Conservation (phyloP, 75 land plant species). For the Larix kaempferi region DNA sequence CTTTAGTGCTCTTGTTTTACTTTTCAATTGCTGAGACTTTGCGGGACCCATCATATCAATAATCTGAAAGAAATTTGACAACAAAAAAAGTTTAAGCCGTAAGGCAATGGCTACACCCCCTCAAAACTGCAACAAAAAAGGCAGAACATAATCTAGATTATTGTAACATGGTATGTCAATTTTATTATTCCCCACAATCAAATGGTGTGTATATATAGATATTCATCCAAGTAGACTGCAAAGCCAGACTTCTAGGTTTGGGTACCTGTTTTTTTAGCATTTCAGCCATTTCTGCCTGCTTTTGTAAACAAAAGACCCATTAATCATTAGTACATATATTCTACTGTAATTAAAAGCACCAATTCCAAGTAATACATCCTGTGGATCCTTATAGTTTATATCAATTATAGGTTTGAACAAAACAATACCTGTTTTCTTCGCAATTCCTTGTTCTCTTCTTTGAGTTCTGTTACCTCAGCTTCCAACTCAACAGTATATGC, state of each 20-base stretch:
- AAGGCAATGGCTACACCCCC: slow-evolving; percentile 7
- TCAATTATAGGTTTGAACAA: background rate
- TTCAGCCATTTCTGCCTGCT: slow-evolving; percentile 50
- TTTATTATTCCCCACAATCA: background rate
- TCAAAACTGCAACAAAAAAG: background rate
- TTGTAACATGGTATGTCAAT: background rate
- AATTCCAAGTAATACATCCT: background rate
- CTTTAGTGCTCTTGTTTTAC: slow-evolving; percentile 26
- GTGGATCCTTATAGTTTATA: background rate
- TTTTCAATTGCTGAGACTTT: slow-evolving; percentile 11
- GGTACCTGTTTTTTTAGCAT: slow-evolving; percentile 62
- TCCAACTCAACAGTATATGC: slow-evolving; percentile 84
- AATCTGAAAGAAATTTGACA: slow-evolving; percentile 17
- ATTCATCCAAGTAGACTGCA: background rate
- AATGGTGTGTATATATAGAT: background rate
- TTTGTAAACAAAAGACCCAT: slow-evolving; percentile 9
- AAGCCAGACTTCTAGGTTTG: background rate
- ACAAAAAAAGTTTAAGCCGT: background rate
- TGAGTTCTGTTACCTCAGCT: slow-evolving; percentile 79
- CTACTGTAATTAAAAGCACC: background rate
- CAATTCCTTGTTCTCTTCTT: slow-evolving; percentile 62
- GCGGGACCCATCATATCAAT: slow-evolving; percentile 24
- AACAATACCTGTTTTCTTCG: slow-evolving; percentile 41
- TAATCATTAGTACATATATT: background rate
- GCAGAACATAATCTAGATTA: background rate